A percentile compares a stretch with the other conserved stretches of the same genome.
These are phyloP conservation scores for Lophiotrema nucula DNA, from an alignment of 495 filamentous ascomycete species.

Conservation along the genomic window DNA sequence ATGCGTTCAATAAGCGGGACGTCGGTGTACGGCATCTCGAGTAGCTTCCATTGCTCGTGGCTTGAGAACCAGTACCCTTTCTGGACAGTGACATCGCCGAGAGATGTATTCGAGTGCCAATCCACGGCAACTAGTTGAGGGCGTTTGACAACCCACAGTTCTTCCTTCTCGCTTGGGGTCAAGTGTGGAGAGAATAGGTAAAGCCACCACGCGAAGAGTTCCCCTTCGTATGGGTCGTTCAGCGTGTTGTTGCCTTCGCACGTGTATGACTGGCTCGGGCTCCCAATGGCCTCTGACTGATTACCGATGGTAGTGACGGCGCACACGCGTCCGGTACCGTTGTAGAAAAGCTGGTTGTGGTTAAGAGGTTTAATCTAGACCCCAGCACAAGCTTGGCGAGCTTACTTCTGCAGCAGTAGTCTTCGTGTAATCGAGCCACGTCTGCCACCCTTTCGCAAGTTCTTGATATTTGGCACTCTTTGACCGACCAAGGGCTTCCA, in stretches of 20 bases:
- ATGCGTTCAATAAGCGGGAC: conserved; percentile 38
- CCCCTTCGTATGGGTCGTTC: conserved; percentile 36
- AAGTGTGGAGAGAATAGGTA: conserved; percentile 32
- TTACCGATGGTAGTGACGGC: conserved; percentile 25
- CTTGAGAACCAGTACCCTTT: conserved; percentile 39
- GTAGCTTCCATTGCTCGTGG: conserved; percentile 43
- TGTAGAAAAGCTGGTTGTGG: conserved; percentile 36
- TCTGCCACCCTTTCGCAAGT: conserved; percentile 39
- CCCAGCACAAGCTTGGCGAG: no score
- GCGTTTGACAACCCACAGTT: conserved; percentile 37
- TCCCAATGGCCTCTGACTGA: neutral
- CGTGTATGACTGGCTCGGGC: neutral
- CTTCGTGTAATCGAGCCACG: conserved; percentile 44
- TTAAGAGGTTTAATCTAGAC: neutral
- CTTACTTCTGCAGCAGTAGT: conserved; percentile 31
- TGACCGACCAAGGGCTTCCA: neutral
- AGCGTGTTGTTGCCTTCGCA: neutral
- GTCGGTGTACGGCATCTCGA: conserved; percentile 44
- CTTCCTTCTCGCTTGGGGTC: conserved; percentile 28
- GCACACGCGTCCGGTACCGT: conserved; percentile 37
- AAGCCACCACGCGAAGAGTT: conserved; percentile 44
- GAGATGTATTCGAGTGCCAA: conserved; percentile 11
- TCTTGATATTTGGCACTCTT: conserved; percentile 13
- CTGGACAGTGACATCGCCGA: conserved; percentile 44
- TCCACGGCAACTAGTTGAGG: conserved; percentile 40